Percentiles rank a stretch among this genome's conserved stretches.
Evolutionary conservation across 495 filamentous ascomycete species (phyloP).

Genomic region (Neurospora sp.): DNA sequence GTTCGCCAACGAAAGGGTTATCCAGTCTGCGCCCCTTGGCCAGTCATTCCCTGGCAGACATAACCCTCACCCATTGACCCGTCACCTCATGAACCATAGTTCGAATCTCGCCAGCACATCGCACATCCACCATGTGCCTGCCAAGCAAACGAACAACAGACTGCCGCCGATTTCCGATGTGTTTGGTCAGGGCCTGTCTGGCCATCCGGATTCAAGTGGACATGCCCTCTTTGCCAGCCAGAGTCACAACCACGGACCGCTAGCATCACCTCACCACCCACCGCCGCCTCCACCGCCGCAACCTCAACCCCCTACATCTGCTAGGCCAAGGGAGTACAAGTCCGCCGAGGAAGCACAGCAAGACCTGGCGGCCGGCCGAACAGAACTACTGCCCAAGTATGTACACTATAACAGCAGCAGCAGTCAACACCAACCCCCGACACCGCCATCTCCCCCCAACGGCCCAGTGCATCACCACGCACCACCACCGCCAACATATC

Average conservation of each 20-base stretch:
- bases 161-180: conserved; percentile 92
- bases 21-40: conserved; percentile 93
- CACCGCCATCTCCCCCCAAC: conserved; percentile 70
- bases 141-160: conserved; percentile 81
- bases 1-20: conserved; percentile 90
- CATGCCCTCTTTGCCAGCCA: conserved; percentile 42
- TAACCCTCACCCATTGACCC: conserved; percentile 68
- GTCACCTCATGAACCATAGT: conserved; percentile 76
- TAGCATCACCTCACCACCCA: conserved; percentile 66
- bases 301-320: conserved; percentile 31
- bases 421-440: conserved; percentile 62
- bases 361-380: conserved; percentile 79
- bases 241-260: conserved; percentile 33
- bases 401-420: conserved; percentile 90
- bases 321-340: conserved; percentile 75
- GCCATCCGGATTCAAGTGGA: conserved; percentile 56
- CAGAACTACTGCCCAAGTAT: conserved; percentile 82
- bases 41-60: conserved; percentile 91
- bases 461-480: neutral
- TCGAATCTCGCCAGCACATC: conserved; percentile 79
- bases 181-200: conserved; percentile 74
- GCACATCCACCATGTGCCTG: conserved; percentile 86
- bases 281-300: conserved; percentile 29
- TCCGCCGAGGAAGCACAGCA: conserved; percentile 93
- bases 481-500: neutral